Base-by-base conservation (phyloP, 2,329 filamentous ascomycete genomes). In the Paracoccidioides lutzii region DNA sequence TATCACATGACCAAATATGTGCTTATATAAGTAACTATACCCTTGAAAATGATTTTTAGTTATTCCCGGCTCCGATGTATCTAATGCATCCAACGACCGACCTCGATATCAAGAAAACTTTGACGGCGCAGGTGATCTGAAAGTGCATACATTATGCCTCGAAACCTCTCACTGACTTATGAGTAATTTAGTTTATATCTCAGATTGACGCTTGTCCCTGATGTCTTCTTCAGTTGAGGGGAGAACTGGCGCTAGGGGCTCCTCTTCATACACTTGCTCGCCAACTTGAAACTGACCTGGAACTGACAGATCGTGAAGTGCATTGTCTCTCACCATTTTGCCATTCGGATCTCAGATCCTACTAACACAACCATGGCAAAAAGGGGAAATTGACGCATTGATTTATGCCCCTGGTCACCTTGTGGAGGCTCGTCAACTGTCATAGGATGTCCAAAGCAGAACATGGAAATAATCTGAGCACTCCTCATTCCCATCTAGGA, bases 281-380 rank as follows among this genome's bases (percentile, higher is more conserved):
- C 52, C 22, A 52, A 46, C 41, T 10, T 53, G 52, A 53, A 45
- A 53, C 52, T 45, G 32, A 12, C 52, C 8, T 53, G 41, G 28
- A 53, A 53, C 52, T 10, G 32, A 9, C 35, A 37, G 4, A 52
- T 8, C 15, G 4, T 15, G 6, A 32, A 14, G 22, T 2, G 6
- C 32, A 41, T 32, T 32, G 9, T 42, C 22, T 15, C 32, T n/a
- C n/a, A 8, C 15, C n/a, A 38, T 52, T 32, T 30, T 28, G 12
- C 35, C 15, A 22, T 52, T 35, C 15, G 15, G 12, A 30, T 41
- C n/a, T 22, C n/a, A 8, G 35, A 32, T 15, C 10, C 22, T 43
- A 4, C 15, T 22, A 22, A 22, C 22, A 41, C 12, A 14, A 8
- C 38, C 5, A n/a, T 42, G 28, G 12, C n/a, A 7, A 12, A 7